Evolutionary conservation across 257 asterid genomes (phyloP).

Genomic region (Lithospermum erythrorhizon): DNA sequence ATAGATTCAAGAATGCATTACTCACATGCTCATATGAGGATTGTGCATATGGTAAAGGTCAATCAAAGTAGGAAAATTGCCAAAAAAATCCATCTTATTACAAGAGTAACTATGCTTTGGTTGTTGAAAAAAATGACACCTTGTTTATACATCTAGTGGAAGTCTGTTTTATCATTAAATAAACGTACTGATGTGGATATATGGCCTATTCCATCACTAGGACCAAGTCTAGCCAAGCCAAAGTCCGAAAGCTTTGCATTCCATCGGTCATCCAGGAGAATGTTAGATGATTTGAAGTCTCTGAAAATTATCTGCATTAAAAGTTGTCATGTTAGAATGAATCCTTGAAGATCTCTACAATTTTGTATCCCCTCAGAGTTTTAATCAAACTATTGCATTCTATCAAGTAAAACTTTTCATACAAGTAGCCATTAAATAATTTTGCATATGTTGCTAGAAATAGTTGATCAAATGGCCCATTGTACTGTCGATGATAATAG

Average conservation of each 20-base stretch:
- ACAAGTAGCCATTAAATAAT: neutral
- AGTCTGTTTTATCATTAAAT: neutral
- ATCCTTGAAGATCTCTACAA: neutral
- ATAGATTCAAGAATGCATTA: neutral
- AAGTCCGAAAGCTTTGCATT: conserved; percentile 87
- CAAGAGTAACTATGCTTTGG: no score
- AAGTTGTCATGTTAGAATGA: neutral
- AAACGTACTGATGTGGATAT: conserved; percentile 71
- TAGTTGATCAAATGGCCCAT: neutral
- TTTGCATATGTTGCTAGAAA: neutral
- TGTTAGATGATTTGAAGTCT: conserved; percentile 87
- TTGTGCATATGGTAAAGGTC: no score
- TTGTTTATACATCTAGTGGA: neutral
- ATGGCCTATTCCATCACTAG: conserved; percentile 70
- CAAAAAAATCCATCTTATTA: no score
- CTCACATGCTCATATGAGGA: neutral
- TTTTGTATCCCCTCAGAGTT: neutral
- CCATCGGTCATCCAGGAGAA: conserved; percentile 78
- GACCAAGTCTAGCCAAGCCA: conserved; percentile 80
- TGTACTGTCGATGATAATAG: no score
- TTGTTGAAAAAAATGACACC: no score
- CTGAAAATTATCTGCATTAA: conserved; percentile 68
- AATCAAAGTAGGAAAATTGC: no score
- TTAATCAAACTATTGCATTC: neutral
- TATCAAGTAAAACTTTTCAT: no score